Evolutionary conservation across 2,329 filamentous ascomycete species (phyloP), one percentile per base, ranked within the genome.

Genomic region (Alternaria conjuncta): DNA sequence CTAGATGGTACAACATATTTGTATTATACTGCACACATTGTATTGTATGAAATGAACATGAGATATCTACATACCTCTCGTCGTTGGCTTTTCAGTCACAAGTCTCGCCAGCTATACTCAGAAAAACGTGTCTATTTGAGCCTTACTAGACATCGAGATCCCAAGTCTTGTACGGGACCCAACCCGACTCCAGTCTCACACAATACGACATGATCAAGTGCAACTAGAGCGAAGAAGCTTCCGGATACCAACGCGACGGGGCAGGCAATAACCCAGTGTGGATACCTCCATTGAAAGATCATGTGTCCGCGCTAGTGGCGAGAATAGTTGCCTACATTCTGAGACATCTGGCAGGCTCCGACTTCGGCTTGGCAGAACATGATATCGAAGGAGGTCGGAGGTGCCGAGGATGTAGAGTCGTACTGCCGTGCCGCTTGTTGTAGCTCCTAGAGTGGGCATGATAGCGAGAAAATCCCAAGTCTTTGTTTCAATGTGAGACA

Each of bases 11-110:
- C 5, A n/a, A 25, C 8, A 44, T 0, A 2, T 2, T 15, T 47
- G 26, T 36, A 43, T 26, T 43, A 28, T 45, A 53, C 20, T 58
- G 55, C 20, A 59, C 60, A 47, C 57, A 50, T 59, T 59, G 55
- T 62, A 58, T 18, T 58, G 53, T 61, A 46, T 44, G n/a, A 25
- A 53, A 53, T 56, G 41, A 15, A 55, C n/a, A 55, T 55, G 36
- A 43, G 10, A 43, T 25, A 25, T 26, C 6, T 41, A 21, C 21
- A 51, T 9, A 51, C 12, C 3, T 9, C 32, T 23, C 21, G 0
- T 20, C 10, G 7, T 18, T n/a, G 28, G 9, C 30, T 9, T n/a
- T 21, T 45, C 20, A 20, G 43, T 13, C 3, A 21, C 3, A 45
- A 18, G 36, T 41, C 36, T 41, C 36, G 36, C 36, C 36, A 41